Evolutionary conservation across 768 basidiomycete species (phyloP).

Genomic region (Boletus fagicola): DNA sequence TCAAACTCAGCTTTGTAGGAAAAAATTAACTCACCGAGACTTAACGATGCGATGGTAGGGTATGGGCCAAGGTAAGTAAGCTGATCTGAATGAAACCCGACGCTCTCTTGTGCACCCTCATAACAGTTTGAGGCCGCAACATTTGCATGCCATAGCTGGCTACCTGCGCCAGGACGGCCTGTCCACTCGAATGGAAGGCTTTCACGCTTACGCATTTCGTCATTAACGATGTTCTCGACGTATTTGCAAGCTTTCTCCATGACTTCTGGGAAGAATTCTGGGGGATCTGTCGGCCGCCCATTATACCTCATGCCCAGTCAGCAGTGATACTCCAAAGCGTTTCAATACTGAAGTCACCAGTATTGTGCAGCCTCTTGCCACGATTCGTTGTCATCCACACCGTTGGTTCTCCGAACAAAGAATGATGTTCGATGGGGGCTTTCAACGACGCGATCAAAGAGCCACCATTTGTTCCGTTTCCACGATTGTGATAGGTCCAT

Average conservation of each 20-base stretch:
- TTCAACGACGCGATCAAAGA: constrained; percentile 78
- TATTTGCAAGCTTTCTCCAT: constrained; percentile 81
- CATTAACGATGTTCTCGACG: constrained; percentile 68
- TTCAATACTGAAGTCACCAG: constrained; percentile 47
- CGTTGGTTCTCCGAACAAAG: constrained; percentile 55
- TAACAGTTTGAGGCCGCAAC: constrained; percentile 87
- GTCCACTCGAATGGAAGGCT: constrained; percentile 71
- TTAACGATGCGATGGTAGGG: constrained; percentile 82
- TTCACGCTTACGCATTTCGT: constrained; percentile 59
- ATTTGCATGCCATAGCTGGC: constrained; percentile 67
- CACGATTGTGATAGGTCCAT: constrained; percentile 57
- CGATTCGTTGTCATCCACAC: constrained; percentile 42
- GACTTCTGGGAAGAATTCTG: constrained; percentile 53
- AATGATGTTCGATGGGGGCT: constrained; percentile 83
- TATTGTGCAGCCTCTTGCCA: constrained; percentile 75
- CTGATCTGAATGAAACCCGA: constrained; percentile 81
- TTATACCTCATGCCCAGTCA: constrained; percentile 62
- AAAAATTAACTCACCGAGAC: constrained; percentile 52
- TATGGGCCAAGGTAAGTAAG: constrained; percentile 80
- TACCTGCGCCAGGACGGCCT: constrained; percentile 26
- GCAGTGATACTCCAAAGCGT: not conserved
- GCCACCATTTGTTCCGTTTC: constrained; percentile 80
- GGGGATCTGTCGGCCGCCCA: constrained; percentile 58
- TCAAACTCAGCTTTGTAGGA: not conserved
- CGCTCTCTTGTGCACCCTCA: constrained; percentile 75